These are phyloP conservation scores for Fraxinus dipetala DNA, from an alignment of 305 asterid species.

Conservation along the genomic window DNA sequence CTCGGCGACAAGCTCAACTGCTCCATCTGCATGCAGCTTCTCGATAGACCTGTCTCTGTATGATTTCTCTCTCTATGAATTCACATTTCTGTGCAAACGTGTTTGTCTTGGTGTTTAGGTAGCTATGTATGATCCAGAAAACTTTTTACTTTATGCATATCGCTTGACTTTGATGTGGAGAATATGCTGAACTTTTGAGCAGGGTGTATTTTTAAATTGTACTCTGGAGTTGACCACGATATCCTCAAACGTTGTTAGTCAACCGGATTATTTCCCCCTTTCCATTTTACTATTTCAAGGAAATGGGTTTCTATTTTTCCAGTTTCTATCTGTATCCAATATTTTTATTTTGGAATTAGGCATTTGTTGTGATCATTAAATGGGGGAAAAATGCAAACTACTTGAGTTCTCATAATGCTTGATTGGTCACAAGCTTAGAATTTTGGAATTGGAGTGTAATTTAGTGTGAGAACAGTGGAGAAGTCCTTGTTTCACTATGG, in stretches of 20 bases:
- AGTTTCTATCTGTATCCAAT: background rate
- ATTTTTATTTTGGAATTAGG: background rate
- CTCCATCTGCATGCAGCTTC: constrained; percentile 92
- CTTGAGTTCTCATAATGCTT: background rate
- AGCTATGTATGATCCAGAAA: constrained; percentile 21
- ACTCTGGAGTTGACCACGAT: background rate
- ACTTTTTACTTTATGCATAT: background rate
- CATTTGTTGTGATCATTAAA: background rate
- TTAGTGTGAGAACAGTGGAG: background rate
- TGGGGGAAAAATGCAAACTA: background rate
- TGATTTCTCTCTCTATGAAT: constrained; percentile 19
- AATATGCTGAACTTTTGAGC: constrained; percentile 2
- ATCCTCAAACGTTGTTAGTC: background rate
- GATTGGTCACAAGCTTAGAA: background rate
- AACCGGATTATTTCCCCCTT: background rate
- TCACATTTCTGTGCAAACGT: background rate
- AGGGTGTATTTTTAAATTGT: background rate
- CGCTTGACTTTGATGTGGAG: constrained; percentile 28
- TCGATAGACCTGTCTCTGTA: constrained; percentile 85
- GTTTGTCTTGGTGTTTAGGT: background rate
- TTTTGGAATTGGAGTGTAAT: background rate
- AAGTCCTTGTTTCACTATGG: background rate
- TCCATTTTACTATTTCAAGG: background rate
- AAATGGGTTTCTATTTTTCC: background rate
- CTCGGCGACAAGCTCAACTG: constrained; percentile 67